Base-by-base conservation (phyloP, 192 early-diverging fungal genomes). In the Phycomyces blakesleeanus region DNA sequence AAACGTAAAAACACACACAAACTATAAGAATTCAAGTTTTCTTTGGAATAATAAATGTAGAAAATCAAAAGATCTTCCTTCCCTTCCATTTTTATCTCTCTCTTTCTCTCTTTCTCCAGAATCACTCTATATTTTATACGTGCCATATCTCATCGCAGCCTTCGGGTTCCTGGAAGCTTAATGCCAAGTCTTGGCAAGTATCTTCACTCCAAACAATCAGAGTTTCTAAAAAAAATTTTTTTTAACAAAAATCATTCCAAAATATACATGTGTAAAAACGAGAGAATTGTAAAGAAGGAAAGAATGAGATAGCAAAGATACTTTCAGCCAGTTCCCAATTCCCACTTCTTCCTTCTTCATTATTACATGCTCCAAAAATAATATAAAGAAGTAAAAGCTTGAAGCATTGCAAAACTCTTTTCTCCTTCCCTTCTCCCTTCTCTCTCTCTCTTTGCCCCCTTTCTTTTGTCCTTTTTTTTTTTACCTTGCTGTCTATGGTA, bases 121-220 rank as follows among this genome's bases (percentile, higher is more conserved):
- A 5, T 25, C 12, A 27, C 29, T 55, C 16, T 55, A n/a, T 55
- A 25, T 34, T 16, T 20, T 39, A 22, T 63, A 22, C 39, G 12
- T 82, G 89, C 92, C 90, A 85, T 55, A 94, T 83, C 29, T 91
- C 87, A 22, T 81, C 73, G 59, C 95, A 96, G 50, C 92, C 93
- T n/a, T 83, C 88, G 42, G 83, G 81, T 64, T 92, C 89, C 78
- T 96, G 91, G 76, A 98, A 98, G 64, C 92, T 94, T 25, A 98
- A 80, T 10, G 96, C 96, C 29, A 95, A 75, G 69, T 98, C 94
- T 27, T 81, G 68, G 12, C 86, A 85, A 41, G 83, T 81, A 15
- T 79, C 75, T 68, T 93, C 90, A 8, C 86, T 84, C 94, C 96
- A 98, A n/a, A 95, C 88, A 78, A 98, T 93, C 62, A 95, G 74